Base-by-base conservation (phyloP, 2,329 filamentous ascomycete genomes). In the Hypoxylon sp. region DNA sequence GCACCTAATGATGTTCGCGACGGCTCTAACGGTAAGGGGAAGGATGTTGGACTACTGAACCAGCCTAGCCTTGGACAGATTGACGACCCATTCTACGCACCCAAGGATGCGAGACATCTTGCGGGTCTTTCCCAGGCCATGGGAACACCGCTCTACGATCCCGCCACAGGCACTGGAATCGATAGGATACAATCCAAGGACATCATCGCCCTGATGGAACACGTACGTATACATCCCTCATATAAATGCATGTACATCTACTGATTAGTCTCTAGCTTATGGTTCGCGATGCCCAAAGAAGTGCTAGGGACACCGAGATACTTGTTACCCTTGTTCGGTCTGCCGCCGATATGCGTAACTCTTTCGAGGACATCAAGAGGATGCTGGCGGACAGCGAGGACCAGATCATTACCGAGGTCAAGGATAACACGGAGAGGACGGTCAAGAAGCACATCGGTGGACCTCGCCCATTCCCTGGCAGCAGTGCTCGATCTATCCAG, bases 171-270 rank as follows among this genome's bases (percentile, higher is more conserved):
- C 42, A 86, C 84, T 56, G 92, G 91, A 23, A 89, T 96, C 42
- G 92, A 97, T 61, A 82, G 88, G 36, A 97, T 99, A 41, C 88
- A 97, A 69, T 96, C 91, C 34, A 94, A 95, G 73, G 94, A 99
- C 67, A 95, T 99, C 63, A 89, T 99, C 58, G 91, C 93, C 16
- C 77, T 99, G 54, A 99, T 99, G 94, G 93, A 99, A 68, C 94
- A 99, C 71, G 82, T 87, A 74, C 78, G 84, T 77, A 40, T 49
- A 20, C n/a, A n/a, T n/a, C n/a, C 46, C 7, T 35, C 17, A 4
- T 31, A 27, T 51, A 6, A 19, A 21, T 5, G 4, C 13, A n/a
- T 32, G 12, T 9, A 15, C 5, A 30, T 38, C 45, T 46, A 34
- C 67, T 73, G 63, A 73, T 51, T 30, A 6, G 29, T 51, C 43